Evolutionary conservation across 2,329 filamentous ascomycete genomes (phyloP), one percentile per base, ranked within the genome.

Genomic region (Fusarium sulawesiense): DNA sequence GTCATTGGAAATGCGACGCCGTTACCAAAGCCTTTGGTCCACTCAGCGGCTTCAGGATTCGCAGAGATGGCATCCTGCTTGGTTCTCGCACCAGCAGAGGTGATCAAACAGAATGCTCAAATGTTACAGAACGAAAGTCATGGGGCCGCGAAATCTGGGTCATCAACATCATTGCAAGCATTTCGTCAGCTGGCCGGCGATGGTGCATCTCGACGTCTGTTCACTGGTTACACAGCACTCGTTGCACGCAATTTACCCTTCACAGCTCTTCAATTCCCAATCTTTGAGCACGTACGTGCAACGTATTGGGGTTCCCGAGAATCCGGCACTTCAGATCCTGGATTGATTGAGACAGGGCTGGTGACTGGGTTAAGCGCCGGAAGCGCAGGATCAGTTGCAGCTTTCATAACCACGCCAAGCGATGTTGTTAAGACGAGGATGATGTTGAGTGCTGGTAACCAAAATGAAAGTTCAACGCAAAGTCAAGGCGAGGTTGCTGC

Each of bases 51-150:
- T 14, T 97, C 93, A 2, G 91, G 89, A 3, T 81, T 89, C 18
- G 94, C 91, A 2, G 94, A 98, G 80, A 87, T 94, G 72, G 92
- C 93, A 5, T 94, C 93, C 7, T 97, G 94, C 77, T 85, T 93
- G 21, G 92, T 97, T 65, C 87, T 97, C 37, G 95, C 94, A 0
- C 94, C 94, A 0, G 93, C 93, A 16, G 94, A 97, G 78, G 93
- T 97, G 10, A 88, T 97, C 68, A 97, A 98, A 82, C 94, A 97
- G 78, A 97, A 97, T 79, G 93, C 94, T 0, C 94, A 97, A 79
- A 94, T 97, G 87, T 84, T 96, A 1, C 83, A 75, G 32, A 75
- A 66, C 18, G 72, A 62, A 66, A 62, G 45, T 69, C 41, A 40
- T 37, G 40, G 68, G 23, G 71, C 63, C 18, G 54, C 34, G 42